A percentile compares a stretch with the other conserved stretches of the same genome.
phyloP scores from a whole-genome alignment of 2,329 filamentous ascomycete species.

The Onygenales sp. region DNA sequence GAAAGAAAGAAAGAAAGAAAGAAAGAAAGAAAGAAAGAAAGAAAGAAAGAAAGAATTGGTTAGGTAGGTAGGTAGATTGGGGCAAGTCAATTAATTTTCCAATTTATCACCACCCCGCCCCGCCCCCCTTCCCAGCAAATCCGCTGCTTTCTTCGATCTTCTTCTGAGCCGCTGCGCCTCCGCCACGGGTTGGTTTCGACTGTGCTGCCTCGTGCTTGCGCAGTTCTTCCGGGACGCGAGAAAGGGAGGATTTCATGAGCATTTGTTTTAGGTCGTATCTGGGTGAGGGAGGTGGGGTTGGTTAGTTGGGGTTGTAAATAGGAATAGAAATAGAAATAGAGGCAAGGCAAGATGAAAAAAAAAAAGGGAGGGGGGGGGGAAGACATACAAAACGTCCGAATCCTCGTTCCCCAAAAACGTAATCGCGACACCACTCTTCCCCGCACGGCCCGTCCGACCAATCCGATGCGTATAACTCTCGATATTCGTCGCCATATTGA shows the following conservation, averaged over 20 bases:
- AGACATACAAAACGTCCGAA: slow-evolving; percentile 64
- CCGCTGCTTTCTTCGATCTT: slow-evolving; percentile 36
- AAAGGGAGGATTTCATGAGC: slow-evolving; percentile 80
- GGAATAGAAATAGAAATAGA: neutral
- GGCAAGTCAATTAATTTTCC: neutral
- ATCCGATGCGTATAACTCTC: slow-evolving; percentile 96
- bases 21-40: too few relatives aligned
- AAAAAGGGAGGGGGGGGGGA: neutral
- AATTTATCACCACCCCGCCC: slow-evolving; percentile 1
- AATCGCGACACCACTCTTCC: slow-evolving; percentile 91
- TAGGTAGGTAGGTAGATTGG: too few relatives aligned
- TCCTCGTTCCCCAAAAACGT: slow-evolving; percentile 93
- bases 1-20: too few relatives aligned
- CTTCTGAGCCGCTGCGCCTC: slow-evolving; percentile 27
- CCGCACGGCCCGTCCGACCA: slow-evolving; percentile 92
- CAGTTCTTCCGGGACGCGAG: slow-evolving; percentile 83
- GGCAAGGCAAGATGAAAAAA: neutral
- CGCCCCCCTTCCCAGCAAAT: slow-evolving; percentile 27
- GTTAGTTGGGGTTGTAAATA: slow-evolving; percentile 8
- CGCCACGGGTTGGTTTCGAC: slow-evolving; percentile 54
- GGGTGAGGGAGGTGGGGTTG: slow-evolving; percentile 6
- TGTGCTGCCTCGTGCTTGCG: slow-evolving; percentile 85
- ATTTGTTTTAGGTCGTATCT: slow-evolving; percentile 86
- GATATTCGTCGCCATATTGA: slow-evolving; percentile 93
- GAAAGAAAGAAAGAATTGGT: too few relatives aligned